phyloP scores from a whole-genome alignment of 2,329 filamentous ascomycete genomes.

The Fusarium continuum region DNA sequence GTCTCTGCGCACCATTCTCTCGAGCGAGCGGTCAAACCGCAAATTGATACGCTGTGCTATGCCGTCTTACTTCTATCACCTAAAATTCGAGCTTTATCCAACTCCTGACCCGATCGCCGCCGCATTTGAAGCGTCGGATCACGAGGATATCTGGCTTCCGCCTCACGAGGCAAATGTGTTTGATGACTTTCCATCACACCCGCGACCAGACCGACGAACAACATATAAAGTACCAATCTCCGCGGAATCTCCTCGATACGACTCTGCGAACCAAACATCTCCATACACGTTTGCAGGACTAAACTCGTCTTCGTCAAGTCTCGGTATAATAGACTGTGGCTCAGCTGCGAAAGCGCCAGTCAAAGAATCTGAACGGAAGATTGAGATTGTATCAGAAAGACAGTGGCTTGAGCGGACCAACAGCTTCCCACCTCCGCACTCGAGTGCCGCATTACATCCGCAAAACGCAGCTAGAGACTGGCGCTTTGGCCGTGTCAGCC shows the following conservation, averaged over 20 bases:
- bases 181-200: conserved; percentile 63
- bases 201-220: conserved; percentile 43
- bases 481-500: conserved; percentile 80
- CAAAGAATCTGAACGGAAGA: conserved; percentile 46
- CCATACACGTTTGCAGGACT: neutral
- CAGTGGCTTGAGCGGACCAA: conserved; percentile 53
- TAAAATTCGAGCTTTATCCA: conserved; percentile 72
- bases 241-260: neutral
- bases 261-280: neutral
- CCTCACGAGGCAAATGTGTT: conserved; percentile 60
- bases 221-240: conserved; percentile 19
- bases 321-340: conserved; percentile 61
- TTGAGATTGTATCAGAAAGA: conserved; percentile 52
- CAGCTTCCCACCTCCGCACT: conserved; percentile 55
- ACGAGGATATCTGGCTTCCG: conserved; percentile 60
- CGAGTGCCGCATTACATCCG: conserved; percentile 56
- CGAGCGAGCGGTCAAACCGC: neutral
- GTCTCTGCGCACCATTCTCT: neutral
- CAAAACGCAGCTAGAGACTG: conserved; percentile 71
- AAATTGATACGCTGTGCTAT: conserved; percentile 51
- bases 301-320: conserved; percentile 27
- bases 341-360: conserved; percentile 48
- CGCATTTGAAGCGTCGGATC: conserved; percentile 13
- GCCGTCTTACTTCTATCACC: conserved; percentile 71
- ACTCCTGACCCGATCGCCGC: conserved; percentile 50